Conservation (phyloP, 2,329 filamentous ascomycete species). For the Aspergillus pseudoviridinutans region DNA sequence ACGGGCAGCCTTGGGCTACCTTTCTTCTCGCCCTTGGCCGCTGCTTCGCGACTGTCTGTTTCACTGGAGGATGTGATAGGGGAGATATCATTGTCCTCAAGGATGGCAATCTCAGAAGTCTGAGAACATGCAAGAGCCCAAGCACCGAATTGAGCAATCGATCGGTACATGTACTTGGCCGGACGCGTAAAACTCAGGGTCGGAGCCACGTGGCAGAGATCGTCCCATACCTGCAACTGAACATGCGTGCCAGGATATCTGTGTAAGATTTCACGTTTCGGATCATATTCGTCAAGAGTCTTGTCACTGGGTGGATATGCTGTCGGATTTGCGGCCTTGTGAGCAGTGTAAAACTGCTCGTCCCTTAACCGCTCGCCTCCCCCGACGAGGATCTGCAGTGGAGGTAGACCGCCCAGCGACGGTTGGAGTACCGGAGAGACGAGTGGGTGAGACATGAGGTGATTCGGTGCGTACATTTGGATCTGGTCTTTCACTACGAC, state of each 20-base stretch:
- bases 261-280: constrained; percentile 50
- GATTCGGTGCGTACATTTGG: constrained; percentile 81
- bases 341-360: constrained; percentile 91
- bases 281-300: constrained; percentile 60
- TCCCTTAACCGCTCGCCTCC: constrained; percentile 87
- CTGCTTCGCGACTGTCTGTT: constrained; percentile 14
- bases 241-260: constrained; percentile 82
- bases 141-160: constrained; percentile 86
- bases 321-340: constrained; percentile 83
- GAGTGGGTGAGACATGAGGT: constrained; percentile 77
- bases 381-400: constrained; percentile 78
- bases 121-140: constrained; percentile 86
- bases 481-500: constrained; percentile 86
- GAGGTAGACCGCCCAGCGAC: constrained; percentile 83
- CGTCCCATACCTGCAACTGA: constrained; percentile 93
- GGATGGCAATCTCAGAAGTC: constrained; percentile 71
- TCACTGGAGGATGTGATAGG: constrained; percentile 60
- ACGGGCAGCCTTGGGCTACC: constrained; percentile 18
- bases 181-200: constrained; percentile 95
- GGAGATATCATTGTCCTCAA: constrained; percentile 73
- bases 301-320: constrained; percentile 68
- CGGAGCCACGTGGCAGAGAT: constrained; percentile 86
- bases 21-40: constrained; percentile 6
- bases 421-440: constrained; percentile 87
- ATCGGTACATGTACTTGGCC: constrained; percentile 92